phyloP scores from a whole-genome alignment of 768 basidiomycete species.

The Boletus rubescentipes region DNA sequence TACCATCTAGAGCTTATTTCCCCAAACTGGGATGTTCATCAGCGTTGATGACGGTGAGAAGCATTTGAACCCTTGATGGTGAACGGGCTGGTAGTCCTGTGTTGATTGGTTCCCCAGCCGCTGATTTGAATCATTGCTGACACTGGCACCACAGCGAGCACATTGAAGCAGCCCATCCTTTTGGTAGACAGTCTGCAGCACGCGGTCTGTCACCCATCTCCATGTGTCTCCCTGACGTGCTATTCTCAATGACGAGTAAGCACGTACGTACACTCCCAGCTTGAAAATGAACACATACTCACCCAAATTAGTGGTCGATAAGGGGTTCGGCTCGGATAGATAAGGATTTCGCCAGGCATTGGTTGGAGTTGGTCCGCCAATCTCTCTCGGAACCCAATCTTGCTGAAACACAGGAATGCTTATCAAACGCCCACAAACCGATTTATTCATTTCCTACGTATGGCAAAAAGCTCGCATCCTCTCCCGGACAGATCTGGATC shows the following conservation, averaged over 20 bases:
- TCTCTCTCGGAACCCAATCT: constrained; percentile 1
- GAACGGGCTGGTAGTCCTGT: background rate
- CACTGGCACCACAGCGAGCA: background rate
- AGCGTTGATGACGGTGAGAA: background rate
- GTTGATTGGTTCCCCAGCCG: background rate
- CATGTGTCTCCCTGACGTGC: background rate
- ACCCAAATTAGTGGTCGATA: background rate
- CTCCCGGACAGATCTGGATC: background rate
- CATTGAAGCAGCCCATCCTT: background rate
- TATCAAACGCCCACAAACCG: constrained; percentile 14
- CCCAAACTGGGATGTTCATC: background rate
- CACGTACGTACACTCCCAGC: background rate
- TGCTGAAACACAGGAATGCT: constrained; percentile 4
- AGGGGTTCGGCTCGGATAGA: constrained; percentile 7
- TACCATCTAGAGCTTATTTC: background rate
- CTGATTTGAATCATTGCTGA: background rate
- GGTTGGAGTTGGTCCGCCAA: background rate
- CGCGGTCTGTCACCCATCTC: background rate
- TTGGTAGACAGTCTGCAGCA: background rate
- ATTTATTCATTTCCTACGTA: background rate
- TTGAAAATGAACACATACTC: background rate
- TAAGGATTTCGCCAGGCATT: constrained; percentile 17
- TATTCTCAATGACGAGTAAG: background rate
- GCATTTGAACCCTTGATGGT: background rate
- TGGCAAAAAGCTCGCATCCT: background rate